Evolutionary conservation across 1,284 basidiomycete species (phyloP).

Genomic region (Ceratobasidium theobromae): DNA sequence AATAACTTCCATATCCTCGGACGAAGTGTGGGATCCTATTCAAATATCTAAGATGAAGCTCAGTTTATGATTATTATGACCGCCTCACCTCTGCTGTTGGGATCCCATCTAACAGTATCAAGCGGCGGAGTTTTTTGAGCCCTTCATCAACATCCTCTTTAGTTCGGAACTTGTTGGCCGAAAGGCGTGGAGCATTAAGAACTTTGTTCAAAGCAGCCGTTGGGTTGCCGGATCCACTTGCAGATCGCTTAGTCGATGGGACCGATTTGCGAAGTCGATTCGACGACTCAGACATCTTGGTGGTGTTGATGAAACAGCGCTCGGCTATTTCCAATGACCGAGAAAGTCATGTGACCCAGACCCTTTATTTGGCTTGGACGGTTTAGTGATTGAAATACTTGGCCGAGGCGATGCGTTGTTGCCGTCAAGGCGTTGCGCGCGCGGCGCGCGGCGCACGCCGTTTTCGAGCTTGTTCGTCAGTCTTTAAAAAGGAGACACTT

Average conservation of each 20-base stretch:
- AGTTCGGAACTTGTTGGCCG: slow-evolving; percentile 57
- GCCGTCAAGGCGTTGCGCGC: neutral
- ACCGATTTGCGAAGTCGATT: slow-evolving; percentile 10
- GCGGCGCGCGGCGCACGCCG: neutral
- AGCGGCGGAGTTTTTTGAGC: slow-evolving; percentile 73
- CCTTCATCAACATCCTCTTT: slow-evolving; percentile 74
- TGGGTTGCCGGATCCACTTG: slow-evolving; percentile 8
- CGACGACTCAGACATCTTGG: slow-evolving; percentile 17
- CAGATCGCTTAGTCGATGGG: slow-evolving; percentile 1
- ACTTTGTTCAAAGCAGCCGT: slow-evolving; percentile 65
- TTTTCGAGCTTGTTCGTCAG: neutral
- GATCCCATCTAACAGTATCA: slow-evolving; percentile 87
- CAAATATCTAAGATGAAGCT: slow-evolving; percentile 1
- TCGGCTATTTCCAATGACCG: too few relatives aligned
- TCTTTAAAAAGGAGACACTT: neutral
- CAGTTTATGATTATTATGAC: slow-evolving; percentile 33
- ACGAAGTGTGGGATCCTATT: slow-evolving; percentile 69
- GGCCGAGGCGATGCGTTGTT: neutral
- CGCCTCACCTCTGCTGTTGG: slow-evolving; percentile 60
- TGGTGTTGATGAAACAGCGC: neutral
- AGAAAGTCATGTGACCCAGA: too few relatives aligned
- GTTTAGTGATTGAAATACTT: too few relatives aligned
- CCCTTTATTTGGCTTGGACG: too few relatives aligned
- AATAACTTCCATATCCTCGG: slow-evolving; percentile 92
- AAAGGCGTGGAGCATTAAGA: slow-evolving; percentile 63